Conservation (phyloP, 2,329 filamentous ascomycete species). For the Colletotrichum siamense region DNA sequence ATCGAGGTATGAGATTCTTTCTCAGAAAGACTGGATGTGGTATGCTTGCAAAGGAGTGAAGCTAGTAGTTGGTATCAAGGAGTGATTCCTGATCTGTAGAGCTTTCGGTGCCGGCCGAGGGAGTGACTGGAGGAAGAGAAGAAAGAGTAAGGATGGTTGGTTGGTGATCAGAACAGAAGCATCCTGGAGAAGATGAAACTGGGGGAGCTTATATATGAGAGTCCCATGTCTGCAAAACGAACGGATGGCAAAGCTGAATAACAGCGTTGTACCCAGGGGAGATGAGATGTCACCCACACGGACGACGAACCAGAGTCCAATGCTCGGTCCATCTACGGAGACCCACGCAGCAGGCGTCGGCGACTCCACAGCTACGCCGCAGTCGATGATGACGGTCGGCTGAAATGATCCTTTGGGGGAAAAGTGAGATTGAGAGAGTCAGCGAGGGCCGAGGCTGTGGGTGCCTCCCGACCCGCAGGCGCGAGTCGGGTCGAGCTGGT, state of each 20-base stretch:
- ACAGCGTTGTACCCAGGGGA: neutral
- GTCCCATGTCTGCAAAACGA: neutral
- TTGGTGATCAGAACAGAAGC: constrained; percentile 16
- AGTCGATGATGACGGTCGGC: neutral
- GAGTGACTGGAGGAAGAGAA: constrained; percentile 1
- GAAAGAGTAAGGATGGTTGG: neutral
- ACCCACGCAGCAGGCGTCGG: constrained; percentile 7
- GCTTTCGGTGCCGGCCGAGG: constrained; percentile 21
- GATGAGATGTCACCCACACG: constrained; percentile 13
- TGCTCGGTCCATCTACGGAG: constrained; percentile 13
- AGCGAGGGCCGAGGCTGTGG: neutral
- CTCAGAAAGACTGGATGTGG: constrained; percentile 4
- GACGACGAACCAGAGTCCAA: neutral
- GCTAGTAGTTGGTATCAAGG: constrained; percentile 9
- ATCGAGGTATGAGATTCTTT: neutral
- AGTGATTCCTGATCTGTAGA: constrained; percentile 15
- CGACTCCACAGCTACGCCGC: neutral
- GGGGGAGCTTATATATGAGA: constrained; percentile 16
- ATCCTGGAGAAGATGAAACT: neutral
- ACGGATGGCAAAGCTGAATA: constrained; percentile 2
- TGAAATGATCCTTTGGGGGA: neutral
- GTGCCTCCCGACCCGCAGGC: neutral
- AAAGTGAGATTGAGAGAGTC: neutral
- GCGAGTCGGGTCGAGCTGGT: neutral
- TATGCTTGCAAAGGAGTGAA: constrained; percentile 20